Percentiles rank a stretch among this genome's conserved stretches.
phyloP scores from a whole-genome alignment of 345 rosid species.

The Boechera retrofracta region DNA sequence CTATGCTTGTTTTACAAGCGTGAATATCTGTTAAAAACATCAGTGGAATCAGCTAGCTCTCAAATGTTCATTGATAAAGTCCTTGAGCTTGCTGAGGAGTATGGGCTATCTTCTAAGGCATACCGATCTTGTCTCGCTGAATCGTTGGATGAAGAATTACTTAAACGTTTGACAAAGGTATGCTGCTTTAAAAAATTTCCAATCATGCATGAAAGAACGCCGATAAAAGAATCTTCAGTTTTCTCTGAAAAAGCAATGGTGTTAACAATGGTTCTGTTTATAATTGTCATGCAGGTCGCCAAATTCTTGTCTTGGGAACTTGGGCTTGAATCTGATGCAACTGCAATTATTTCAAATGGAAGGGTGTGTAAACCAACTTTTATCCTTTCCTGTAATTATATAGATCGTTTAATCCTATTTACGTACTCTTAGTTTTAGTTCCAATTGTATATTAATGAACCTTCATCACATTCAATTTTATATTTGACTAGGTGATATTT shows the following conservation, averaged over 20 bases:
- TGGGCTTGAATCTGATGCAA: conserved; percentile 69
- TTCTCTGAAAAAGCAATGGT: conserved; percentile 15
- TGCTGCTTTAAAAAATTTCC: conserved; percentile 20
- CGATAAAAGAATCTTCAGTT: conserved; percentile 8
- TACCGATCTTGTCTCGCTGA: conserved; percentile 60
- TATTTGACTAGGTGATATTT: conserved; percentile 60
- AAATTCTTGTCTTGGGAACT: conserved; percentile 64
- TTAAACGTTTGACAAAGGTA: conserved; percentile 67
- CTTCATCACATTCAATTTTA: conserved; percentile 17
- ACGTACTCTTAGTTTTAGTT: background rate
- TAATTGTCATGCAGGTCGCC: conserved; percentile 59
- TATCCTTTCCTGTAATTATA: conserved; percentile 6
- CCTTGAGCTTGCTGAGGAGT: conserved; percentile 80
- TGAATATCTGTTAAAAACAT: conserved; percentile 56
- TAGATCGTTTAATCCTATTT: background rate
- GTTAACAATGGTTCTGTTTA: conserved; percentile 27
- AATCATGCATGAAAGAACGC: conserved; percentile 29
- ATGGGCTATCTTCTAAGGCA: conserved; percentile 67
- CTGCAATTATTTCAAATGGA: conserved; percentile 89
- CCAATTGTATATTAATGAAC: conserved; percentile 4
- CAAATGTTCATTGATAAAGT: conserved; percentile 66
- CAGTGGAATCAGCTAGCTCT: conserved; percentile 53
- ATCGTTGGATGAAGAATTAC: conserved; percentile 53
- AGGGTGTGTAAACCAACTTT: conserved; percentile 59
- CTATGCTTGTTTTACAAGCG: conserved; percentile 78